phyloP scores from a whole-genome alignment of 495 filamentous ascomycete genomes.

The Chaetomidium leptoderma region DNA sequence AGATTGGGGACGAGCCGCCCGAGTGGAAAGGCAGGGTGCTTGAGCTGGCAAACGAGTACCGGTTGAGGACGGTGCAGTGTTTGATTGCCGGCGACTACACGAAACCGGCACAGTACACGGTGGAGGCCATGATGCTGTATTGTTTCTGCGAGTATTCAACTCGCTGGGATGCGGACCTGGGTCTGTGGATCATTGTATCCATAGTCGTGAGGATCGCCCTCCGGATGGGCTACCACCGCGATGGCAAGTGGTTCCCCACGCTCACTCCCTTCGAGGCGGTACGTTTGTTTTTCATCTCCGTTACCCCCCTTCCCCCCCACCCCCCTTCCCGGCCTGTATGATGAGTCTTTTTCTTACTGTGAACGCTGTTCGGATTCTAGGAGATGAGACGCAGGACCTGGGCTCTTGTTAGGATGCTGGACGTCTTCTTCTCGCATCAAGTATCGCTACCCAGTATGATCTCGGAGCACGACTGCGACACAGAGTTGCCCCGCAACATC shows the following conservation, averaged over 20 bases:
- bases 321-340: neutral
- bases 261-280: constrained; percentile 79
- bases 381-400: constrained; percentile 91
- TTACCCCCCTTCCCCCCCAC: neutral
- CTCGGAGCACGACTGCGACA: constrained; percentile 75
- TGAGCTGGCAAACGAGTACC: constrained; percentile 75
- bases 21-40: constrained; percentile 70
- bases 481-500: constrained; percentile 79
- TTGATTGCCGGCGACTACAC: constrained; percentile 85
- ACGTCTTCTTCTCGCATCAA: constrained; percentile 88
- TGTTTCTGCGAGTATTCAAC: constrained; percentile 75
- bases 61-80: constrained; percentile 79
- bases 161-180: constrained; percentile 74
- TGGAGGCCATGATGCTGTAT: constrained; percentile 87
- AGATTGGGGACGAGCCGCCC: constrained; percentile 84
- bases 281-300: constrained; percentile 14
- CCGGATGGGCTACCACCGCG: constrained; percentile 93
- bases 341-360: neutral
- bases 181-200: constrained; percentile 74
- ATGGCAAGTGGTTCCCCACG: constrained; percentile 75
- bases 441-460: constrained; percentile 85
- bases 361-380: constrained; percentile 24
- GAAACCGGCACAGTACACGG: constrained; percentile 74
- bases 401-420: constrained; percentile 74
- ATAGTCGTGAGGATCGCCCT: constrained; percentile 82